phyloP scores from a whole-genome alignment of 2,329 filamentous ascomycete species.

The Acarospora socialis region DNA sequence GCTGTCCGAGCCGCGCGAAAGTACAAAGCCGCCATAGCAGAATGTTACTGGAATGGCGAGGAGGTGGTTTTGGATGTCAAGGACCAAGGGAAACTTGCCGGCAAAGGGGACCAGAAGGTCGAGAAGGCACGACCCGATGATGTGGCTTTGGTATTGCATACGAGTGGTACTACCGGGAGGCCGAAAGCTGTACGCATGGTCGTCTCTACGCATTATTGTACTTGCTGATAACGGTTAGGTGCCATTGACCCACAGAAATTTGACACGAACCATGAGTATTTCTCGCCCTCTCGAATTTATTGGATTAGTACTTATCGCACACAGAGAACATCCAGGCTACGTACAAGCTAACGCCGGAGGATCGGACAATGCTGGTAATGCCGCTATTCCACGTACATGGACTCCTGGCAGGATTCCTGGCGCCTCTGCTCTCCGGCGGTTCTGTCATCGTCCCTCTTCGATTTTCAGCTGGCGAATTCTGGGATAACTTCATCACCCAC shows the following conservation, averaged over 20 bases:
- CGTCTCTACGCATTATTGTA: conserved; percentile 5
- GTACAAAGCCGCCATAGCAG: conserved; percentile 72
- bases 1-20: conserved; percentile 64
- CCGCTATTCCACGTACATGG: conserved; percentile 84
- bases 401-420: conserved; percentile 68
- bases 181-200: conserved; percentile 68
- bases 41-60: conserved; percentile 63
- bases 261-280: conserved; percentile 65
- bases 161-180: conserved; percentile 69
- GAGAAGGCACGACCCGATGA: conserved; percentile 56
- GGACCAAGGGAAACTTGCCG: conserved; percentile 52
- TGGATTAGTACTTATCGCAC: conserved; percentile 7
- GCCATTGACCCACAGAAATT: conserved; percentile 66
- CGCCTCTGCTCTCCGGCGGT: conserved; percentile 59
- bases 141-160: conserved; percentile 68
- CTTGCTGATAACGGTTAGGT: conserved; percentile 32
- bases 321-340: conserved; percentile 62
- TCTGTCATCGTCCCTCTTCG: conserved; percentile 65
- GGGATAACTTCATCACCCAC: conserved; percentile 59
- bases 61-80: conserved; percentile 68
- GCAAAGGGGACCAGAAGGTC: conserved; percentile 33
- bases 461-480: conserved; percentile 75
- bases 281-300: too few species aligned
- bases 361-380: conserved; percentile 80
- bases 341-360: conserved; percentile 54